These are phyloP conservation scores for Parietichytrium sp. DNA, from an alignment of 108 stramenopile species.

Conservation along the genomic window DNA sequence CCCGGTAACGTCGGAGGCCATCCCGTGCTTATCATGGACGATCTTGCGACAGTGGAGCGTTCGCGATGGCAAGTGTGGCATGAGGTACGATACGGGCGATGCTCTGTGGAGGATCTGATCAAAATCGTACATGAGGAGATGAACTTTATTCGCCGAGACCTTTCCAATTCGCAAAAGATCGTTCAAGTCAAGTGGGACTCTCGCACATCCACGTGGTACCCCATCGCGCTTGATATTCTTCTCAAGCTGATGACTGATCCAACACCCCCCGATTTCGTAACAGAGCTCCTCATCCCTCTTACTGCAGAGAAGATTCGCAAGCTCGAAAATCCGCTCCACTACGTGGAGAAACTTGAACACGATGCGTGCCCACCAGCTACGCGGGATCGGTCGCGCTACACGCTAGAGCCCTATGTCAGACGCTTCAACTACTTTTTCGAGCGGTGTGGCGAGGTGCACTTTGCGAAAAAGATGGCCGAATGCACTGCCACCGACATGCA, in stretches of 20 bases:
- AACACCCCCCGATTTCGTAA: not conserved
- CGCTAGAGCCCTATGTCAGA: not conserved
- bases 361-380: not conserved
- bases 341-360: too few species aligned
- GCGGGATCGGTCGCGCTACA: too few species aligned
- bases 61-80: slow-evolving; percentile 34
- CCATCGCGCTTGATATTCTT: not conserved
- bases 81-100: not conserved
- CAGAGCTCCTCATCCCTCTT: not conserved
- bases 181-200: not conserved
- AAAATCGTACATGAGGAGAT: slow-evolving; percentile 10
- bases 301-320: not conserved
- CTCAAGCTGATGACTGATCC: not conserved
- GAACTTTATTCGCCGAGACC: not conserved
- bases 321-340: not conserved
- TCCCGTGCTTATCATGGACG: not conserved
- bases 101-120: not conserved
- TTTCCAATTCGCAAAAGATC: not conserved
- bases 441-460: slow-evolving; percentile 9
- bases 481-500: not conserved
- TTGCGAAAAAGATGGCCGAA: slow-evolving; percentile 25
- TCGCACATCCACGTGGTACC: not conserved
- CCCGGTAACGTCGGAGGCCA: not conserved
- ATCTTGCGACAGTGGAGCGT: slow-evolving; percentile 18
- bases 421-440: slow-evolving; percentile 37